Percentiles rank a stretch among this genome's conserved stretches.
phyloP scores from a whole-genome alignment of 2,329 filamentous ascomycete genomes.

The Akanthomyces muscarius region DNA sequence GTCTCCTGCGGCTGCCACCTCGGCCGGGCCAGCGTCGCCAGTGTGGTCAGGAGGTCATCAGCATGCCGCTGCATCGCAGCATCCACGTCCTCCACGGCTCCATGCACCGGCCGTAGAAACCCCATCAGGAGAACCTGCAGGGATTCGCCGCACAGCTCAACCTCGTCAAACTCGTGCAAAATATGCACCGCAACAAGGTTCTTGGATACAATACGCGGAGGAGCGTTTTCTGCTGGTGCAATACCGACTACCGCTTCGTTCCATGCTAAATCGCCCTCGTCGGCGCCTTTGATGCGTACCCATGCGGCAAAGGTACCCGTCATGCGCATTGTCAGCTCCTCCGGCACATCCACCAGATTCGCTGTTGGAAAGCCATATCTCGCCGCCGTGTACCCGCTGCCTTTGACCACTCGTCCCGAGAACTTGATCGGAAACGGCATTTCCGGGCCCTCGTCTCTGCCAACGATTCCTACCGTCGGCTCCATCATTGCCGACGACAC shows the following conservation, averaged over 20 bases:
- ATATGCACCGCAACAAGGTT: slow-evolving; percentile 53
- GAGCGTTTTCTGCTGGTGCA: slow-evolving; percentile 44
- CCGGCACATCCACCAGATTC: slow-evolving; percentile 49
- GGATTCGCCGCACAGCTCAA: slow-evolving; percentile 38
- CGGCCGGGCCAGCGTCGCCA: slow-evolving; percentile 44
- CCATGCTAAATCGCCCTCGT: slow-evolving; percentile 44
- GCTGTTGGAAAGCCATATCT: slow-evolving; percentile 50
- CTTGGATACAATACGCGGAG: slow-evolving; percentile 43
- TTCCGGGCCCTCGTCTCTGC: slow-evolving; percentile 47
- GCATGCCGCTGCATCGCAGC: slow-evolving; percentile 30
- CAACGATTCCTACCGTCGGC: slow-evolving; percentile 37
- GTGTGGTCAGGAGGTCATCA: slow-evolving; percentile 39
- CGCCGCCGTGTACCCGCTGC: slow-evolving; percentile 37
- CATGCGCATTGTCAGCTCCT: slow-evolving; percentile 50
- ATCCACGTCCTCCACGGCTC: slow-evolving; percentile 17
- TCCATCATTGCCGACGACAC: slow-evolving; percentile 31
- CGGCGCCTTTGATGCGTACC: slow-evolving; percentile 32
- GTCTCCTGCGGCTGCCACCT: slow-evolving; percentile 42
- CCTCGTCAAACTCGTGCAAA: slow-evolving; percentile 46
- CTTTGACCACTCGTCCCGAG: slow-evolving; percentile 42
- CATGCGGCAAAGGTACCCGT: slow-evolving; percentile 63
- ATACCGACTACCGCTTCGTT: slow-evolving; percentile 56
- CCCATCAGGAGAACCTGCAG: slow-evolving; percentile 58
- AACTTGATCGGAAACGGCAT: slow-evolving; percentile 52
- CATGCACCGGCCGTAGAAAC: slow-evolving; percentile 41